These are phyloP conservation scores for Roridomyces roridus DNA, from an alignment of 768 basidiomycete species.

Conservation along the genomic window DNA sequence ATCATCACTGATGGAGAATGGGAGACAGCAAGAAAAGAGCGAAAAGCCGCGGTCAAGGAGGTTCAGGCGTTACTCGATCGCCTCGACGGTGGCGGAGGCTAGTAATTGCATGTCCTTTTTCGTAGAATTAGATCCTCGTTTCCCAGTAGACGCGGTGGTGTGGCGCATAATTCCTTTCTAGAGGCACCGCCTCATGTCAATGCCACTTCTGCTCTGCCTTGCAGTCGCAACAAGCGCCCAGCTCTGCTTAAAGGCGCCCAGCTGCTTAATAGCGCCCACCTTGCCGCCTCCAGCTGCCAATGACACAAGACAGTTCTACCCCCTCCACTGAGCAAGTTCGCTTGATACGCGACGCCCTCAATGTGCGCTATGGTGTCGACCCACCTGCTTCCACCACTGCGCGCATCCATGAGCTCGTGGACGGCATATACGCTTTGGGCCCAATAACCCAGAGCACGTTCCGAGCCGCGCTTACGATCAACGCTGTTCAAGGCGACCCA, in stretches of 20 bases:
- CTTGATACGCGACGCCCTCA: conserved; percentile 11
- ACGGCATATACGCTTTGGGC: conserved; percentile 9
- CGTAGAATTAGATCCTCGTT: background rate
- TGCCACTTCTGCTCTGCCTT: too few relatives aligned
- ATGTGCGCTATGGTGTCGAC: conserved; percentile 11
- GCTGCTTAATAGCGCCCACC: too few relatives aligned
- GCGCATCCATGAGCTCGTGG: conserved; percentile 15
- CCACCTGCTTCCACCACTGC: conserved; percentile 9
- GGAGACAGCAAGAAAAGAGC: conserved; percentile 76
- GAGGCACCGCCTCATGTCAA: too few relatives aligned
- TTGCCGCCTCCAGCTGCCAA: too few relatives aligned
- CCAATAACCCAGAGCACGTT: conserved; percentile 12
- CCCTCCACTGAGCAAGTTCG: conserved; percentile 2
- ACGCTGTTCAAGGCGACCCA: conserved; percentile 20
- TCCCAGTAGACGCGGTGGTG: conserved; percentile 10
- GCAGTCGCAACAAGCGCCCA: too few relatives aligned
- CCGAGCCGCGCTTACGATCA: conserved; percentile 8
- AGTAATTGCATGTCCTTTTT: background rate
- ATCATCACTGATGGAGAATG: conserved; percentile 77
- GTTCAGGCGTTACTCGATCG: conserved; percentile 82
- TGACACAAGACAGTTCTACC: too few relatives aligned
- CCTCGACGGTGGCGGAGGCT: conserved; percentile 6
- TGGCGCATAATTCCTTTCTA: background rate
- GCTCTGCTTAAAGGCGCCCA: too few relatives aligned
- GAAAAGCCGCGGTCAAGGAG: conserved; percentile 87